Conservation (phyloP, 208 protist species). For the Leptomonas pyrrhocoris region DNA sequence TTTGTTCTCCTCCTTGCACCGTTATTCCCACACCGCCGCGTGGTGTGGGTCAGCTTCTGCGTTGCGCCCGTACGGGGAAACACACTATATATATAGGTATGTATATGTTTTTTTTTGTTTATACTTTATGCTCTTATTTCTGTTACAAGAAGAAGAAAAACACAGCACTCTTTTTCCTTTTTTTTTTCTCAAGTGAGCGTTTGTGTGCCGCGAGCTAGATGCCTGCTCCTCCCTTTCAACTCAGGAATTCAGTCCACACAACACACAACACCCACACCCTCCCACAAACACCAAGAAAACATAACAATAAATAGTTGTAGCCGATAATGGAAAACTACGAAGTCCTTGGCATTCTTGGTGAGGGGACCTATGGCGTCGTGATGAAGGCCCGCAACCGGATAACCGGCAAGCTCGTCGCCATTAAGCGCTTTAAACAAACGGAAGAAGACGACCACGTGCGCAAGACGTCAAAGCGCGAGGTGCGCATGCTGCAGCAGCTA, state of each 20-base stretch:
- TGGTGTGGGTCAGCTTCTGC: conserved; percentile 2
- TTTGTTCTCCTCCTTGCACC: background rate
- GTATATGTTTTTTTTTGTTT: conserved; percentile 2
- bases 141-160: background rate
- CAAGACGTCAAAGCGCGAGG: conserved; percentile 93
- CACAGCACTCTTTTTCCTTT: background rate
- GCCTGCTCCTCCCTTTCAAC: too few relatives aligned
- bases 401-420: conserved; percentile 93
- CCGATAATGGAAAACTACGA: conserved; percentile 91
- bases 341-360: conserved; percentile 90
- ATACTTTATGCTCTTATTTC: background rate
- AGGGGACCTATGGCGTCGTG: conserved; percentile 96
- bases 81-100: background rate
- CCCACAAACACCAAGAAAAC: too few relatives aligned
- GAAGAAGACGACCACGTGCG: conserved; percentile 93
- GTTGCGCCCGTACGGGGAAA: background rate
- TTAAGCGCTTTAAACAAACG: conserved; percentile 97
- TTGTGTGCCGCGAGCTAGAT: too few relatives aligned
- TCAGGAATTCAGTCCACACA: too few relatives aligned
- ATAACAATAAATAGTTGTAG: background rate
- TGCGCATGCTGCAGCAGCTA: conserved; percentile 94
- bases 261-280: too few relatives aligned
- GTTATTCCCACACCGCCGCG: background rate
- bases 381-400: conserved; percentile 93
- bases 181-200: background rate